Evolutionary conservation across 179 eudicot genomes (phyloP).

Genomic region (Amaranthus tricolor): DNA sequence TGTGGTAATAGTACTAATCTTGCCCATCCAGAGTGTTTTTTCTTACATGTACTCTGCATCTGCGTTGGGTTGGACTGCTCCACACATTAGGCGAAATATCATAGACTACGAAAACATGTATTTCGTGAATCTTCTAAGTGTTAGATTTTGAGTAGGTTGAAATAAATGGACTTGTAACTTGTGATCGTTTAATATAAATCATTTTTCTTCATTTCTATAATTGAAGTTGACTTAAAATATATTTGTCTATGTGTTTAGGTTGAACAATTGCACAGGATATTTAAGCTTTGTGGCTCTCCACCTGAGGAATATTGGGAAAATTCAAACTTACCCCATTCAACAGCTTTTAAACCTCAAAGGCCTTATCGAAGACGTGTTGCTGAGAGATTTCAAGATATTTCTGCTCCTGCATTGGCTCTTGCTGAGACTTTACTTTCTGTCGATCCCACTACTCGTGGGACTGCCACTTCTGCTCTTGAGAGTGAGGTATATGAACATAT

Average conservation of each 20-base stretch:
- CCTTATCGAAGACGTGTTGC: slow-evolving; percentile 52
- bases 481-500: slow-evolving; percentile 36
- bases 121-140: no score
- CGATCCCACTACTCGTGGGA: slow-evolving; percentile 50
- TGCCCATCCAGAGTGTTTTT: no score
- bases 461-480: slow-evolving; percentile 50
- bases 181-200: neutral
- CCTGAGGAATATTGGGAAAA: slow-evolving; percentile 61
- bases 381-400: slow-evolving; percentile 46
- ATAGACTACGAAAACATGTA: no score
- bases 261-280: slow-evolving; percentile 70
- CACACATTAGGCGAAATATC: no score
- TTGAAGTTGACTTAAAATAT: neutral
- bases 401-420: slow-evolving; percentile 41
- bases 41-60: no score
- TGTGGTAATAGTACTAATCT: no score
- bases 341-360: slow-evolving; percentile 62
- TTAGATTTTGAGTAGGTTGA: no score
- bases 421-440: slow-evolving; percentile 52
- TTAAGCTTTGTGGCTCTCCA: slow-evolving; percentile 69
- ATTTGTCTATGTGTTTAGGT: slow-evolving; percentile 34
- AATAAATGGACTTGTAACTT: no score
- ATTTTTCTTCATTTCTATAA: neutral
- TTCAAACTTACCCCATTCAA: slow-evolving; percentile 54
- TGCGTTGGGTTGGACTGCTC: no score